Conservation (phyloP, 768 basidiomycete species). For the Russula virescens region DNA sequence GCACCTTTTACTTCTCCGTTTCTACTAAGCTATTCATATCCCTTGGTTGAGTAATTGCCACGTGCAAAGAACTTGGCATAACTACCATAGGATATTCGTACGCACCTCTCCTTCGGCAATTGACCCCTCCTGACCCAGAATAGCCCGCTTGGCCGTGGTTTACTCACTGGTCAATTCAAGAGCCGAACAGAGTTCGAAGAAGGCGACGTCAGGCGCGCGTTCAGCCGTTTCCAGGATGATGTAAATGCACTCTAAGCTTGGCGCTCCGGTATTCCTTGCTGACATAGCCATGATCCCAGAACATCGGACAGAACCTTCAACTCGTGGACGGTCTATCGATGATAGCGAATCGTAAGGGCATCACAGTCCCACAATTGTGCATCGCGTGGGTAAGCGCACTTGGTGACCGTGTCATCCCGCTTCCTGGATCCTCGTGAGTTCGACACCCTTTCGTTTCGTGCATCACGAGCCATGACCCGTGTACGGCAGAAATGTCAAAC, state of each 20-base stretch:
- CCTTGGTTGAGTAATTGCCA: slow-evolving; percentile 39
- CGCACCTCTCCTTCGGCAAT: slow-evolving; percentile 14
- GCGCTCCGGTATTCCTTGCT: background rate
- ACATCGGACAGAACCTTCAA: slow-evolving; percentile 37
- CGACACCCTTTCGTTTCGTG: background rate
- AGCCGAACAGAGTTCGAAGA: too few relatives aligned
- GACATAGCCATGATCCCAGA: slow-evolving; percentile 25
- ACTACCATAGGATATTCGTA: slow-evolving; percentile 55
- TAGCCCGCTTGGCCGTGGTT: slow-evolving; percentile 51
- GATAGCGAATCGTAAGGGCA: slow-evolving; percentile 38
- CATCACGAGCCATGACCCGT: too few relatives aligned
- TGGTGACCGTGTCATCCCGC: slow-evolving; percentile 38
- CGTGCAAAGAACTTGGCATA: slow-evolving; percentile 49
- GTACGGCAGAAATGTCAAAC: slow-evolving; percentile 32
- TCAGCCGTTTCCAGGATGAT: slow-evolving; percentile 38
- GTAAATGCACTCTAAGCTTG: slow-evolving; percentile 5
- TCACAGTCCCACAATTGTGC: slow-evolving; percentile 37
- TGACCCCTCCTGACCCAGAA: background rate
- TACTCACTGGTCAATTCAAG: slow-evolving; percentile 36
- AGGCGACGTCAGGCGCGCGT: slow-evolving; percentile 32
- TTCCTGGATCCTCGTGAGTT: slow-evolving; percentile 42
- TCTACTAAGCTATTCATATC: too few relatives aligned
- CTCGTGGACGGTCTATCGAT: slow-evolving; percentile 37
- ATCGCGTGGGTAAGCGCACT: slow-evolving; percentile 37
- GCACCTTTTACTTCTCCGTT: background rate